Evolutionary conservation across 106 monocot species (phyloP), one percentile per base, ranked within the genome.

Genomic region (Dendrobium chrysotoxum): DNA sequence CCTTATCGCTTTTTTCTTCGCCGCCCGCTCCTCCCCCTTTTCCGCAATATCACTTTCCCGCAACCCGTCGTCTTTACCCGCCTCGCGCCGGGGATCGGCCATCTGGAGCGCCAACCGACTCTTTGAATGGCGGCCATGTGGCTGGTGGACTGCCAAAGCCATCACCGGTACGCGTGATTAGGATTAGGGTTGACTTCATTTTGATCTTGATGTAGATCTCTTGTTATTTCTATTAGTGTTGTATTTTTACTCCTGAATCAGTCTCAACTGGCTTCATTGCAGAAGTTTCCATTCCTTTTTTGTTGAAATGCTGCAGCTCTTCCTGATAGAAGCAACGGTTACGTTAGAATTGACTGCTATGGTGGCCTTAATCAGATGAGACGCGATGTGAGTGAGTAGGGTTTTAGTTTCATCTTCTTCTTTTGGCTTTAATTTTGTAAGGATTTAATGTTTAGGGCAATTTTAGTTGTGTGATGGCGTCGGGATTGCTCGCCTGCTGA

Each of bases 301-400:
- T 81, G 78, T 91, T 87, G 87, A 84, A 84, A 89, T 91, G 75
- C 72, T 83, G 86, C 88, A 94, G 97, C 83, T 88, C 73, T 90
- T 78, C 87, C 92, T 23, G 30, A 67, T 46, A 83, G 65, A 81
- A 92, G 79, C 84, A 94, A 88, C 58, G 97, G 97, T 18, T 98
- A 87, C 82, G 87, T 98, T 64, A 85, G 94, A 72, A 89, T 94
- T 42, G 97, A 98, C 70, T 98, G 97, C 84, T 98, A 88, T 42
- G 97, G 97, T 6, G 94, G 97, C 35, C 90, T 98, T 78, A 98
- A 98, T 77, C 97, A 98, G 85, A 90, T 94, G 97, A 81, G 97
- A 58, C 97, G 97, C 23, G 94, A 98, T 82, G 97, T 98, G 70
- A 85, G 97, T 98, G 70, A 84, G 91, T 79, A 50, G 40, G 30